These are phyloP conservation scores for Trametes sp. DNA, from an alignment of 1,284 basidiomycete genomes.

Conservation along the genomic window DNA sequence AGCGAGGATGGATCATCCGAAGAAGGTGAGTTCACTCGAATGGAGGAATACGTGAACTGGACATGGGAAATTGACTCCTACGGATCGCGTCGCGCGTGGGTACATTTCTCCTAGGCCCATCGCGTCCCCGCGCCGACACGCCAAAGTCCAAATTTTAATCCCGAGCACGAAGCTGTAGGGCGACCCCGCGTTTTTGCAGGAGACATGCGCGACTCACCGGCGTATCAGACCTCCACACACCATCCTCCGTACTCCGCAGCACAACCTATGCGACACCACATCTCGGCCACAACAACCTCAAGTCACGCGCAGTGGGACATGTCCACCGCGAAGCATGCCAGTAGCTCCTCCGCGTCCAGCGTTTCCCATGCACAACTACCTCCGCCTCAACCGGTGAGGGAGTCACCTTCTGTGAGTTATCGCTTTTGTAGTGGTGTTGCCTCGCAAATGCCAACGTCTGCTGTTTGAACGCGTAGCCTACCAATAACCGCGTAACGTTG, in stretches of 20 bases:
- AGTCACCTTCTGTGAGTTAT: not conserved
- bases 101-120: not conserved
- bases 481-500: not conserved
- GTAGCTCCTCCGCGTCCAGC: not conserved
- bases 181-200: too few species aligned
- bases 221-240: not conserved
- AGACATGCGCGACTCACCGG: not conserved
- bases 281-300: not conserved
- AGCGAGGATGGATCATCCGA: not conserved
- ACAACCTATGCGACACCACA: not conserved
- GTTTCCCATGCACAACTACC: not conserved
- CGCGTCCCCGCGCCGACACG: not conserved
- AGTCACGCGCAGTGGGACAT: not conserved
- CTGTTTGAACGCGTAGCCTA: not conserved
- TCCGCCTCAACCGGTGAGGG: not conserved
- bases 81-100: constrained; percentile 4
- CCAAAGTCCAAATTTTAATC: constrained; percentile 4
- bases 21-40: constrained; percentile 15
- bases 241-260: not conserved
- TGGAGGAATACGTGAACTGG: not conserved
- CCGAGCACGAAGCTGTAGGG: not conserved
- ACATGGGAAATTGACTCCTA: constrained; percentile 4
- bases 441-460: not conserved
- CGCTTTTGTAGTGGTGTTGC: not conserved
- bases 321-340: not conserved